Conservation (phyloP, 2,329 filamentous ascomycete genomes). For the Ilyonectria destructans region DNA sequence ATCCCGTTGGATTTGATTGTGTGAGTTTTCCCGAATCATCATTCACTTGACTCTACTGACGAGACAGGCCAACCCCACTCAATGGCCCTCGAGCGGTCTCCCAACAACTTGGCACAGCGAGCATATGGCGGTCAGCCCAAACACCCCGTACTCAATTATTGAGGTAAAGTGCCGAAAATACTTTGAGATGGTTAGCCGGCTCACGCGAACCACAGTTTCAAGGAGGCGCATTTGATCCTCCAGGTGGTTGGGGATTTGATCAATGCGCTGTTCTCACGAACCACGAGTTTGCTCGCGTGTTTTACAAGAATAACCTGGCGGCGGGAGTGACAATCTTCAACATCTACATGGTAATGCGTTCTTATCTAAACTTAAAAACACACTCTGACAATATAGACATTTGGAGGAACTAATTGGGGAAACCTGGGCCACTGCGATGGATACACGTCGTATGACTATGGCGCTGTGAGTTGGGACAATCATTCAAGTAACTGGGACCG, state of each 20-base stretch:
- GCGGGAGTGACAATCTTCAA: slow-evolving; percentile 79
- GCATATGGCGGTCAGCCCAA: slow-evolving; percentile 75
- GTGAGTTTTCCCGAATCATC: slow-evolving; percentile 34
- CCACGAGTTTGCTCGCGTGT: slow-evolving; percentile 83
- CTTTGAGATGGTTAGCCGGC: accelerated
- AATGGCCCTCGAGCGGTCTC: slow-evolving; percentile 50
- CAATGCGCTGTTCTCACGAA: slow-evolving; percentile 78
- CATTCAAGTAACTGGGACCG: accelerated
- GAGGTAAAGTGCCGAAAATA: slow-evolving; percentile 20
- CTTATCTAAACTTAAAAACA: accelerated
- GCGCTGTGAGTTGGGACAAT: slow-evolving; percentile 52
- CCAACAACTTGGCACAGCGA: slow-evolving; percentile 66
- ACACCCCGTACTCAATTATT: slow-evolving; percentile 76
- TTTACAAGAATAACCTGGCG: slow-evolving; percentile 83
- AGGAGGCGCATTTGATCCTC: slow-evolving; percentile 81
- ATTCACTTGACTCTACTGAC: slow-evolving; percentile 3
- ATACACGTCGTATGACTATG: slow-evolving; percentile 74
- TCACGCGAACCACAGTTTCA: slow-evolving; percentile 67
- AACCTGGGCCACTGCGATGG: slow-evolving; percentile 80
- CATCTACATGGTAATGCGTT: slow-evolving; percentile 77
- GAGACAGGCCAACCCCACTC: slow-evolving; percentile 63
- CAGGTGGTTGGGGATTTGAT: slow-evolving; percentile 80
- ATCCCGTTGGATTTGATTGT: slow-evolving; percentile 75
- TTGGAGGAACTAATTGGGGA: slow-evolving; percentile 88
- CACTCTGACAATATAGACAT: slow-evolving; percentile 62